Percentiles rank a stretch among this genome's conserved stretches.
Evolutionary conservation across 352 stramenopile species (phyloP).

Genomic region (Pythium volutum): DNA sequence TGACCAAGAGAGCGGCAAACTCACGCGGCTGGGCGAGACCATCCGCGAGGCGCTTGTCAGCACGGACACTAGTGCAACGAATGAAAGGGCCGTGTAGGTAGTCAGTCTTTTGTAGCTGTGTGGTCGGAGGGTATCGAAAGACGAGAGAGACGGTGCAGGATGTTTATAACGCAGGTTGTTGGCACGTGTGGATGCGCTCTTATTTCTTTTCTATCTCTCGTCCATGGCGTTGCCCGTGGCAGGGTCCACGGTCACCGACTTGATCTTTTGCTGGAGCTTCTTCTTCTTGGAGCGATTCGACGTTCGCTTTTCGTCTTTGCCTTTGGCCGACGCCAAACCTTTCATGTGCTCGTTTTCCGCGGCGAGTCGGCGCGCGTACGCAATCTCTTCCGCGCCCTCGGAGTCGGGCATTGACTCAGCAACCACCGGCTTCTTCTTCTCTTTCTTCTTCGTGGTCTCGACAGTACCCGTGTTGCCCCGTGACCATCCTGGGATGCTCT

Average conservation of each 20-base stretch:
- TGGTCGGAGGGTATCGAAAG: background rate
- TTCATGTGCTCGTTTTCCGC: slow-evolving; percentile 14
- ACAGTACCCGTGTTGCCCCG: slow-evolving; percentile 8
- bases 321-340: background rate
- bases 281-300: slow-evolving; percentile 14
- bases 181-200: too few relatives aligned
- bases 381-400: slow-evolving; percentile 4
- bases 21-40: slow-evolving; percentile 57
- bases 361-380: slow-evolving; percentile 5
- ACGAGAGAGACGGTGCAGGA: background rate
- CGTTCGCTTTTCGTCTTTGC: slow-evolving; percentile 6
- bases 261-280: slow-evolving; percentile 3
- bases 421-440: background rate
- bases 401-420: background rate
- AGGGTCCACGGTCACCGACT: slow-evolving; percentile 10
- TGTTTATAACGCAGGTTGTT: background rate
- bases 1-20: slow-evolving; percentile 50
- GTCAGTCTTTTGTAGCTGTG: background rate
- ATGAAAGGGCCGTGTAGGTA: slow-evolving; percentile 22
- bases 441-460: background rate
- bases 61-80: slow-evolving; percentile 23
- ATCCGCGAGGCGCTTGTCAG: slow-evolving; percentile 49
- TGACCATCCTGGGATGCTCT: slow-evolving; percentile 81
- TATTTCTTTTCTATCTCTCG: background rate
- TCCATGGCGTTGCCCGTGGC: background rate